A percentile compares a stretch with the other conserved stretches of the same genome.
Conservation (phyloP, 139 green algal species). For the Yamagishiella unicocca region DNA sequence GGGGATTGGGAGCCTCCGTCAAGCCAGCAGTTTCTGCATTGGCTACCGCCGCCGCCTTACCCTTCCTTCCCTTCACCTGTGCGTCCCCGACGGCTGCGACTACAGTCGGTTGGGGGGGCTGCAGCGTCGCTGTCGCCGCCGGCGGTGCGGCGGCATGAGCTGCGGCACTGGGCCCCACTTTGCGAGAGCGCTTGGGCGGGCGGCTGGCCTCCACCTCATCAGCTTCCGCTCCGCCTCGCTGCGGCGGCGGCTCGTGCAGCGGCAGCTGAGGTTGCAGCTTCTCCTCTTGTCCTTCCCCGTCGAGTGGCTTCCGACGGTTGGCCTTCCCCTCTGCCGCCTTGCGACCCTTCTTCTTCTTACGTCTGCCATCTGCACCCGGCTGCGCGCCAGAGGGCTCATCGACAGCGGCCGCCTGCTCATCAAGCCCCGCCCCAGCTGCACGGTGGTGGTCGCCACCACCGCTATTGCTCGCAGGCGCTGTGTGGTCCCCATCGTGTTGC, state of each 20-base stretch:
- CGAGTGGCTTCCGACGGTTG: too few relatives aligned
- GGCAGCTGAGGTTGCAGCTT: too few relatives aligned
- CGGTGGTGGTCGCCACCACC: too few relatives aligned
- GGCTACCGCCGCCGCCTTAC: neutral
- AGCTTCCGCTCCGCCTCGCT: too few relatives aligned
- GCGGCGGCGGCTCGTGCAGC: too few relatives aligned
- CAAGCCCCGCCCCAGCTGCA: too few relatives aligned
- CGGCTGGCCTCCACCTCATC: constrained; percentile 15
- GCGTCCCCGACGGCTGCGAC: neutral
- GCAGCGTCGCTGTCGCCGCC: neutral
- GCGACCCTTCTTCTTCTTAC: too few relatives aligned
- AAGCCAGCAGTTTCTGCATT: neutral
- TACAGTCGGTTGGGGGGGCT: neutral
- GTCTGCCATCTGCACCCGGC: neutral
- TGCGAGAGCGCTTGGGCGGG: neutral
- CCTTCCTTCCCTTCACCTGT: neutral
- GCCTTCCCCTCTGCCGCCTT: neutral
- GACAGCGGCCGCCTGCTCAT: neutral
- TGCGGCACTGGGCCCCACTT: too few relatives aligned
- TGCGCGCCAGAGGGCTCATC: neutral
- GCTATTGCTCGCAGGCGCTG: too few relatives aligned
- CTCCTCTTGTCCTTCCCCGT: too few relatives aligned
- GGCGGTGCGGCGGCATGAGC: neutral
- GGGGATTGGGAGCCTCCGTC: neutral
- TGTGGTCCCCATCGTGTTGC: too few relatives aligned